These are phyloP conservation scores for Aspergillus ostianus DNA, from an alignment of 495 filamentous ascomycete genomes.

Conservation along the genomic window DNA sequence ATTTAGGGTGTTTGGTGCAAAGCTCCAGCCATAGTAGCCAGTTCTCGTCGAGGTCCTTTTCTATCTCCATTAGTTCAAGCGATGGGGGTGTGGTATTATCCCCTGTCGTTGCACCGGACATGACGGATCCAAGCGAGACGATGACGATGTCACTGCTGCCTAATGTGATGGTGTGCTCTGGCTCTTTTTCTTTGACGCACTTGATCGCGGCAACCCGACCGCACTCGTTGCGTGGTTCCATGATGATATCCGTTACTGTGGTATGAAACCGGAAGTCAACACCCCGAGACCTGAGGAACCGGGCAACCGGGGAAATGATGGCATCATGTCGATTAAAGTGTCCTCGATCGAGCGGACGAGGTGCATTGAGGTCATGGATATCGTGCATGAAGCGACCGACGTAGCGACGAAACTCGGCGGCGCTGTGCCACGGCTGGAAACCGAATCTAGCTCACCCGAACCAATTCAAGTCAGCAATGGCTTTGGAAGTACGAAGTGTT, in stretches of 20 bases:
- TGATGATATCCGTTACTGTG: slow-evolving; percentile 29
- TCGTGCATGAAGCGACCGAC: slow-evolving; percentile 26
- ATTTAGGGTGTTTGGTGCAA: slow-evolving; percentile 22
- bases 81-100: slow-evolving; percentile 23
- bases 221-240: slow-evolving; percentile 12
- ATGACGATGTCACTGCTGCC: slow-evolving; percentile 32
- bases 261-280: slow-evolving; percentile 45
- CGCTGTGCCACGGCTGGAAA: slow-evolving; percentile 45
- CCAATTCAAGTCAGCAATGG: background rate
- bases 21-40: slow-evolving; percentile 35
- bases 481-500: background rate
- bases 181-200: slow-evolving; percentile 6
- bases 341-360: slow-evolving; percentile 28
- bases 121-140: slow-evolving; percentile 27
- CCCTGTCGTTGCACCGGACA: slow-evolving; percentile 27
- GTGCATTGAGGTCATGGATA: slow-evolving; percentile 26
- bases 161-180: slow-evolving; percentile 16
- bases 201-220: slow-evolving; percentile 12
- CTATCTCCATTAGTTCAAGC: slow-evolving; percentile 21
- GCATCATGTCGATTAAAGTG: slow-evolving; percentile 42
- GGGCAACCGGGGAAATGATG: slow-evolving; percentile 36
- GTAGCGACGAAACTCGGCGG: slow-evolving; percentile 32
- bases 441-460: slow-evolving; percentile 22
- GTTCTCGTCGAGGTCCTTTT: slow-evolving; percentile 31
- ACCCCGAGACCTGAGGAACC: slow-evolving; percentile 35